Evolutionary conservation across 257 asterid genomes (phyloP), one percentile per base, ranked within the genome.

Genomic region (Prunella vulgaris): DNA sequence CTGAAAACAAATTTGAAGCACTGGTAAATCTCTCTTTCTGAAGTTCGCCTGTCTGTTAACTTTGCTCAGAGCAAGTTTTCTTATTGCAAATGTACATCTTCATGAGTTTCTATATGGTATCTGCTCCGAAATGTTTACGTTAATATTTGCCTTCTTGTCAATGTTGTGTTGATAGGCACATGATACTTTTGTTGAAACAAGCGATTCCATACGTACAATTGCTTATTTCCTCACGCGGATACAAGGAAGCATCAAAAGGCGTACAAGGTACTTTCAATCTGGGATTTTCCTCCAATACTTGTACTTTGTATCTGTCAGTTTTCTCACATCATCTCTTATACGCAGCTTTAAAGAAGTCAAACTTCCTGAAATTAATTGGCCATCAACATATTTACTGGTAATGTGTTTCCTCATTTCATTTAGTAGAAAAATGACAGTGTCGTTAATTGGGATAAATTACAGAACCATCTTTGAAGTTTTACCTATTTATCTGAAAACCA

Each of bases 321-420:
- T 68, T 66, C 69, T 76, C 56, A 82, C 72, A 60, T 70, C 56
- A 17, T 53, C 52, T 74, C 65, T 59, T 54, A 5, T 79, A 68
- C 61, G 15, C 92, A 93, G 99, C 80, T 78, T 87, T 94, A 10
- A 97, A 24, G 97, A 94, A 79, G 95, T 91, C 79, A 81, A 85
- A 71, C 99, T 94, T 78, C 99, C 99, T 44, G 99, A 94, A 81
- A 94, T 91, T 85, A 94, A 83, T 97, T 97, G 24, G 97, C 97
- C 70, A 94, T 97, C 94, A 91, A 97, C 74, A 91, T 94, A 76
- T 91, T 94, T n/a, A 97, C 99, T 97, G 66, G 97, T 94, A 91
- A 75, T 48, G 28, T 49, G 70, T 80, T 52, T 52, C 17, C 66
- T 25, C 66, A 28, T 69, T 65, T 24, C 42, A 66, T 72, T 65